Percentiles rank a stretch among this genome's conserved stretches.
Conservation (phyloP, 176 grass and related monocot species). For the Carex scoparia region DNA sequence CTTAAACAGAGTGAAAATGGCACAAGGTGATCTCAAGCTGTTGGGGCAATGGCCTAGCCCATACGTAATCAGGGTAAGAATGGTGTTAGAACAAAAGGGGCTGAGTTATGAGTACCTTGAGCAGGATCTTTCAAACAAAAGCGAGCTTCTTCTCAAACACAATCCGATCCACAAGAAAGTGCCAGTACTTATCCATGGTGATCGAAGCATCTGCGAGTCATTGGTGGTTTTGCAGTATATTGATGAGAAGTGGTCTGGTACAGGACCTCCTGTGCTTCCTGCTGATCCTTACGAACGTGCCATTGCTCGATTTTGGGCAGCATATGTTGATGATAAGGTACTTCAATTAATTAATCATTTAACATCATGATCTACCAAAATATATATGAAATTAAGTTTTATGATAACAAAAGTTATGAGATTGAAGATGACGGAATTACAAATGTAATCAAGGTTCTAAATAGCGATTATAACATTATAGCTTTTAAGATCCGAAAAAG, state of each 20-base stretch:
- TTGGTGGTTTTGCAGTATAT: conserved; percentile 24
- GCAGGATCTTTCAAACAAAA: too few species aligned
- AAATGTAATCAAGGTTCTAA: not conserved
- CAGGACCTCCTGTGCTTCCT: conserved; percentile 5
- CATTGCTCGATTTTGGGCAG: conserved; percentile 22
- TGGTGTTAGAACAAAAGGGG: not conserved
- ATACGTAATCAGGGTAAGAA: not conserved
- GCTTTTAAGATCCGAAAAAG: too few species aligned
- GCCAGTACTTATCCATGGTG: not conserved
- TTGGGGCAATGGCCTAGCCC: conserved; percentile 15
- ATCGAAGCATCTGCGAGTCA: conserved; percentile 8
- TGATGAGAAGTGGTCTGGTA: conserved; percentile 11
- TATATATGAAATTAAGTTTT: not conserved
- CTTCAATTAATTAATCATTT: not conserved
- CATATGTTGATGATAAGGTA: conserved; percentile 48
- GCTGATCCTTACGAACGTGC: conserved; percentile 22
- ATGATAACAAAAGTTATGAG: not conserved
- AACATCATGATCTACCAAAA: not conserved
- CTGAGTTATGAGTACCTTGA: too few species aligned
- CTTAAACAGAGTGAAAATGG: conserved; percentile 1
- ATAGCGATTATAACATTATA: too few species aligned
- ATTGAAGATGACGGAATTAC: not conserved
- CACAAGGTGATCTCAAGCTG: conserved; percentile 9
- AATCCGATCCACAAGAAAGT: too few species aligned
- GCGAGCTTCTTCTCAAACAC: too few species aligned